Base-by-base conservation (phyloP, 202 grass and related monocot genomes). In the Elaeis oleifera region DNA sequence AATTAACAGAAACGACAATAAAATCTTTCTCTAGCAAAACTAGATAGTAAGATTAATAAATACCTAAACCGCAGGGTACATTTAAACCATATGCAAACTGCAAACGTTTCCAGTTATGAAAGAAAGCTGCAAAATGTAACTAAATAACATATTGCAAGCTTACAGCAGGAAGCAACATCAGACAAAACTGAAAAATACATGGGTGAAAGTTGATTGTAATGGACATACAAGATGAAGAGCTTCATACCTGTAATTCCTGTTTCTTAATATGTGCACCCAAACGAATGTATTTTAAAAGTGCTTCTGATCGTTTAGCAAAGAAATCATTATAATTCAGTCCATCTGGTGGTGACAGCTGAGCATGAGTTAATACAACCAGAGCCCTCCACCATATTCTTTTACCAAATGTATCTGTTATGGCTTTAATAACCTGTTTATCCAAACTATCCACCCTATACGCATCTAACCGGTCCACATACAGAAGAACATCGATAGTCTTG, bases 401-500 rank as follows among this genome's bases (percentile, higher is more conserved):
- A 29, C 94, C 88, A 74, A 94, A 84, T 71, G 82, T 77, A 67
- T 80, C 80, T 9, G 94, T 99, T 64, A 94, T 89, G 14, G 75
- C 65, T 83, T 57, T 86, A 61, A 99, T 81, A 71, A 97, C 79
- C 70, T 81, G 82, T 54, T 76, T 83, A 69, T 97, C 92, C 61
- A 91, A 60, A n/a, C 71, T 86, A 74, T 97, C 88, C 80, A 97
- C 84, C 70, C 88, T 82, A 70, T 97, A 97, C 28, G 82, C 81
- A 83, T 97, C 92, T 71, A 97, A 78, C 32, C 87, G 81, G 60
- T 97, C 92, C 50, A 97, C 87, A 22, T 88, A 97, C 23, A 97
- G 73, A 63, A 97, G 92, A 62, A 97, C 83, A 75, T 99, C 88
- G 49, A 99, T 89, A 60, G 85, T 99, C 72, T 94, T 99, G 52